These are phyloP conservation scores for Malassezia japonica DNA, from an alignment of 1,284 basidiomycete genomes.

Conservation along the genomic window DNA sequence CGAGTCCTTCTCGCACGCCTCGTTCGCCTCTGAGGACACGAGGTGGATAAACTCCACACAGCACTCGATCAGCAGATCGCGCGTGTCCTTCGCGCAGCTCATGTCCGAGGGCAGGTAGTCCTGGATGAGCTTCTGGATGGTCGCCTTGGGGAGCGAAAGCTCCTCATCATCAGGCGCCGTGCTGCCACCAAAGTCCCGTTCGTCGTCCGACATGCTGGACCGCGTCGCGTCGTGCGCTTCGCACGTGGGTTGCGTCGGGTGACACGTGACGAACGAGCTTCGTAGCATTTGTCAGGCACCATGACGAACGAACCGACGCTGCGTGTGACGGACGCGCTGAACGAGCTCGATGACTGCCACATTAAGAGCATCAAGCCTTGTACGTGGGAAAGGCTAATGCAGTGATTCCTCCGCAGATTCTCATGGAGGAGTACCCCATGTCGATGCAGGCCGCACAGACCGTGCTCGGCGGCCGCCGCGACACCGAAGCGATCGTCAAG, in stretches of 20 bases:
- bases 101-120: slow-evolving; percentile 82
- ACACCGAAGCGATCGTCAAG: slow-evolving; percentile 38
- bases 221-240: background rate
- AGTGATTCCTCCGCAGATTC: slow-evolving; percentile 42
- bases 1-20: slow-evolving; percentile 93
- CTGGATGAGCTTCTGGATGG: slow-evolving; percentile 89
- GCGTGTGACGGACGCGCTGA: slow-evolving; percentile 25
- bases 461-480: slow-evolving; percentile 27
- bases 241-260: background rate
- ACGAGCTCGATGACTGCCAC: slow-evolving; percentile 43
- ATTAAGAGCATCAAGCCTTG: slow-evolving; percentile 43
- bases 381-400: slow-evolving; percentile 1
- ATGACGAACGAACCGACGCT: background rate
- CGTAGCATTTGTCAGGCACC: background rate
- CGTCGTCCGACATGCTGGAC: slow-evolving; percentile 69
- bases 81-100: slow-evolving; percentile 86
- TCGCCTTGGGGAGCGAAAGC: slow-evolving; percentile 87
- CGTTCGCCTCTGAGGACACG: slow-evolving; percentile 93
- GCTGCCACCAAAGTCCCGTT: slow-evolving; percentile 55
- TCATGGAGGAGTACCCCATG: slow-evolving; percentile 44
- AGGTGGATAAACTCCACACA: slow-evolving; percentile 99
- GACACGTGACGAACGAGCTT: background rate
- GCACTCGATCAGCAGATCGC: slow-evolving; percentile 91
- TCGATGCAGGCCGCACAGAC: slow-evolving; percentile 30
- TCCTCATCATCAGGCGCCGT: slow-evolving; percentile 65